Conservation (phyloP, 805 yeast genomes). For the Saccharomycopsis sp. region DNA sequence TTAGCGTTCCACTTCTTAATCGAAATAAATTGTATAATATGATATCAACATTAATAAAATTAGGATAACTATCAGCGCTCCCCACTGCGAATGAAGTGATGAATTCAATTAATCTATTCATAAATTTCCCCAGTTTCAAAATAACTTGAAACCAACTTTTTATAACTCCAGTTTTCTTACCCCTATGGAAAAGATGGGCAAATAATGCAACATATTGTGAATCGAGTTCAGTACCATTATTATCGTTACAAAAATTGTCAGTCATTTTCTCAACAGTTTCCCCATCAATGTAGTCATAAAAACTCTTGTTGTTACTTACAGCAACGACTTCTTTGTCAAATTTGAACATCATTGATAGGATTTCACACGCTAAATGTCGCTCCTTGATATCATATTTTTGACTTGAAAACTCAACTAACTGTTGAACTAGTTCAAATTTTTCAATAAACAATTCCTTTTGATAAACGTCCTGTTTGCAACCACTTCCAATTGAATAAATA, state of each 20-base stretch:
- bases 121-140: slow-evolving; percentile 5
- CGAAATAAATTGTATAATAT: slow-evolving; percentile 15
- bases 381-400: slow-evolving; percentile 16
- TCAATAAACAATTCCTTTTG: slow-evolving; percentile 15
- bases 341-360: slow-evolving; percentile 53
- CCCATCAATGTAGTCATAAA: slow-evolving; percentile 11
- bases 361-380: slow-evolving; percentile 22
- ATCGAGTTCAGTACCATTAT: slow-evolving; percentile 19
- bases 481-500: slow-evolving; percentile 14
- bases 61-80: slow-evolving; percentile 4
- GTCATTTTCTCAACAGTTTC: slow-evolving; percentile 8
- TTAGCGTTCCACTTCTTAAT: slow-evolving; percentile 7
- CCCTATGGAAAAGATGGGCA: slow-evolving; percentile 10
- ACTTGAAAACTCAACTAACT: slow-evolving; percentile 12
- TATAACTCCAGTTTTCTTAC: slow-evolving; percentile 26
- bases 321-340: slow-evolving; percentile 37
- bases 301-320: background rate
- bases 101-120: slow-evolving; percentile 11
- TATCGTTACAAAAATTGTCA: slow-evolving; percentile 4
- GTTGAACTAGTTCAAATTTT: slow-evolving; percentile 7
- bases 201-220: slow-evolving; percentile 13
- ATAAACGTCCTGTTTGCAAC: slow-evolving; percentile 14
- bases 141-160: slow-evolving; percentile 32
- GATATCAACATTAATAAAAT: slow-evolving; percentile 9
- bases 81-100: background rate